Conservation (phyloP, 2,329 filamentous ascomycete species). For the Claviceps capensis region DNA sequence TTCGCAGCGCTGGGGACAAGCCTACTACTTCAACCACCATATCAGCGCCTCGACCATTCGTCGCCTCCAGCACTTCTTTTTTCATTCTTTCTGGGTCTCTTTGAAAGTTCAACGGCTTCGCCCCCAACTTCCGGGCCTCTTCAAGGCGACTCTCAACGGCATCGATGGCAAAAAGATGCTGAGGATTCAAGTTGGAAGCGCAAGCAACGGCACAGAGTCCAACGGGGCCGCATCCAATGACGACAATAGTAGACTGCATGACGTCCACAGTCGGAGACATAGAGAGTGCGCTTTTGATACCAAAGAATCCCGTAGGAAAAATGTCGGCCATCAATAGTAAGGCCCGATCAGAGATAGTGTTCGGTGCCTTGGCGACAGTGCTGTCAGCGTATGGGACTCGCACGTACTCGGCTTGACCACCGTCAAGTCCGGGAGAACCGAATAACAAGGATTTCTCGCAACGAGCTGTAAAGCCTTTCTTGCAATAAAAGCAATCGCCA, state of each 20-base stretch:
- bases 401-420: slow-evolving; percentile 71
- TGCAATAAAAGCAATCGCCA: slow-evolving; percentile 73
- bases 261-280: slow-evolving; percentile 29
- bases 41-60: slow-evolving; percentile 71
- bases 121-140: slow-evolving; percentile 59
- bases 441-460: slow-evolving; percentile 60
- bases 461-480: slow-evolving; percentile 59
- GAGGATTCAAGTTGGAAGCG: slow-evolving; percentile 61
- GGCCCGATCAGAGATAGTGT: slow-evolving; percentile 55
- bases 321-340: slow-evolving; percentile 87
- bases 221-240: slow-evolving; percentile 77
- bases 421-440: slow-evolving; percentile 55
- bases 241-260: slow-evolving; percentile 52
- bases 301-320: slow-evolving; percentile 78
- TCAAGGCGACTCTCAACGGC: slow-evolving; percentile 62
- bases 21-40: slow-evolving; percentile 71
- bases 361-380: slow-evolving; percentile 59
- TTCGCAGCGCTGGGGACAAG: slow-evolving; percentile 52
- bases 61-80: slow-evolving; percentile 58
- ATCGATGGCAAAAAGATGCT: slow-evolving; percentile 66
- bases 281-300: slow-evolving; percentile 63
- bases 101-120: slow-evolving; percentile 69
- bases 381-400: slow-evolving; percentile 70
- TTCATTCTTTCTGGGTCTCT: slow-evolving; percentile 48
- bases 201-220: slow-evolving; percentile 74